Evolutionary conservation across 805 yeast species (phyloP).

Genomic region (Kodamaea laetipori): DNA sequence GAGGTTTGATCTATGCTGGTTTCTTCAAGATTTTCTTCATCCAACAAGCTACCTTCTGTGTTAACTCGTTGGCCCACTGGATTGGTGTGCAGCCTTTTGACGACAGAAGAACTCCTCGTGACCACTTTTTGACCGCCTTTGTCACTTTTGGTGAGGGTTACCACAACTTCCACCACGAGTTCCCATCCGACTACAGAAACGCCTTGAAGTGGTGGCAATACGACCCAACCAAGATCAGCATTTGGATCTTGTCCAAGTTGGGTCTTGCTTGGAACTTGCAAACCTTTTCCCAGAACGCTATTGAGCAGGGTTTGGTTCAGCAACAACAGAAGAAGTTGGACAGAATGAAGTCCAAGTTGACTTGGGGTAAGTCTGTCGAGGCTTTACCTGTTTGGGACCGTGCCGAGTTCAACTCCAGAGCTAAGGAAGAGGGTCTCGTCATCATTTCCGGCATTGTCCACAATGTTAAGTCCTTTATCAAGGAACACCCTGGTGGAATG

Average conservation of each 20-base stretch:
- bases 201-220: constrained; percentile 87
- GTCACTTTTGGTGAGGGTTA: constrained; percentile 89
- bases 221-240: constrained; percentile 75
- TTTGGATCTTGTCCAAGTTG: constrained; percentile 58
- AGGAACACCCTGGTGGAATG: constrained; percentile 85
- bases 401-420: constrained; percentile 54
- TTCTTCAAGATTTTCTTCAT: constrained; percentile 66
- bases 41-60: constrained; percentile 87
- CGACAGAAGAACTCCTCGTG: constrained; percentile 85
- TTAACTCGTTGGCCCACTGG: constrained; percentile 85
- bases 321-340: constrained; percentile 82
- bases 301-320: constrained; percentile 79
- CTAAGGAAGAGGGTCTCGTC: constrained; percentile 60
- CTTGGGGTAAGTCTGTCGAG: constrained; percentile 74
- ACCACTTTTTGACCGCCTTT: constrained; percentile 75
- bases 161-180: constrained; percentile 89
- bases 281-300: constrained; percentile 76
- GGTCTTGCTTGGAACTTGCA: constrained; percentile 76
- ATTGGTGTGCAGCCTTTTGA: constrained; percentile 85
- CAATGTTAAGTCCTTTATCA: constrained; percentile 65
- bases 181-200: constrained; percentile 86
- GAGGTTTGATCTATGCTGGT: constrained; percentile 81
- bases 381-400: constrained; percentile 76
- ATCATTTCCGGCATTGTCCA: constrained; percentile 80
- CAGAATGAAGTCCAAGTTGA: constrained; percentile 57